Base-by-base conservation (phyloP, 306 rosid species). In the Pyrus bretschneideri region DNA sequence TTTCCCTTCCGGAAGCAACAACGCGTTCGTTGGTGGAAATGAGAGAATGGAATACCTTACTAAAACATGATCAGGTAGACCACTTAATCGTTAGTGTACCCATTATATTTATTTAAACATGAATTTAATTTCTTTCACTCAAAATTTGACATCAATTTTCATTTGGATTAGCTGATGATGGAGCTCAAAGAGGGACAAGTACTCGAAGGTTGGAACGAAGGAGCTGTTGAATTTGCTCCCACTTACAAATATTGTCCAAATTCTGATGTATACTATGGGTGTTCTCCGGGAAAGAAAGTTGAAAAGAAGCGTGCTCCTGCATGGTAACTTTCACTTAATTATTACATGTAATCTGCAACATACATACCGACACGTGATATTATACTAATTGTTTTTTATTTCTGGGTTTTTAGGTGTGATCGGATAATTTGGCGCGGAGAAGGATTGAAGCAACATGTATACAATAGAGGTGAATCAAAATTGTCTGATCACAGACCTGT, bases 401-500 rank as follows among this genome's bases (percentile, higher is more conserved):
- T 5, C 7, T 15, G 30, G 19, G 52, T 6, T 2, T 69, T 40
- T 40, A 93, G 98, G 98, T 93, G 98, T 63, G 98, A 93, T 22
- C 79, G 98, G 76, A 87, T 93, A 78, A 91, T 93, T 76, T 93
- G 98, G 98, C 12, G 59, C 0, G 91, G 96, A 4, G 75, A 85
- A 40, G 91, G 93, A 4, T 29, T 93, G 70, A 88, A 88, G 81
- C 97, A 93, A 81, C 81, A 79, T 82, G 17, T 67, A 54, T 93
- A 93, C 85, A 55, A 46, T 8, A 85, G 98, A 78, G 89, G 88
- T 60, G 97, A 88, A 79, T 84, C 88, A 75, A 90, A 81, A 60
- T 66, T 93, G 58, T 93, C 98, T 0, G 98, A 93, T 66, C 98
- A 93, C 76, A 87, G 96, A 57, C 98, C 98, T 1, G 96, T 93